phyloP scores from a whole-genome alignment of 305 asterid genomes.

The Solanum hybrid region DNA sequence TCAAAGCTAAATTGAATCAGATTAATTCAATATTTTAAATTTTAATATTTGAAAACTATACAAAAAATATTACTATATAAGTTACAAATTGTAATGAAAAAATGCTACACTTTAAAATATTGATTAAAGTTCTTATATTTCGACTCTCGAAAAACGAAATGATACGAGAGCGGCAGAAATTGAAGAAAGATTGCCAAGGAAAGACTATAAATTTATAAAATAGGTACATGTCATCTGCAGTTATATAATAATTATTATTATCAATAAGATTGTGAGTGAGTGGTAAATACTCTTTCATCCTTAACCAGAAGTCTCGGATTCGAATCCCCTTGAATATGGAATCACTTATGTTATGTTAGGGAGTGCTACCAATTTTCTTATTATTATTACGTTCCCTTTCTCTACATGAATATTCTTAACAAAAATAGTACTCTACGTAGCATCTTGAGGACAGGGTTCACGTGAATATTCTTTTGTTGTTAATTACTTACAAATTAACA shows the following conservation, averaged over 20 bases:
- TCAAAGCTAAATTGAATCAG: background rate
- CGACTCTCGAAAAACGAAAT: no score
- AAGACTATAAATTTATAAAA: background rate
- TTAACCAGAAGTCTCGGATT: fast-evolving
- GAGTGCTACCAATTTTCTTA: no score
- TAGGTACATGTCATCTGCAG: background rate
- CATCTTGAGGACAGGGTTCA: background rate
- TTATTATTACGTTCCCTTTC: background rate
- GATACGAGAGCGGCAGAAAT: no score
- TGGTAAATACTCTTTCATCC: fast-evolving
- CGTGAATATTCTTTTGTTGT: background rate
- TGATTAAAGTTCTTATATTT: no score
- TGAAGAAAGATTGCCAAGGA: background rate
- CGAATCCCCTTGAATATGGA: no score
- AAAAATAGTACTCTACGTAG: background rate
- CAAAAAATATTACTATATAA: no score
- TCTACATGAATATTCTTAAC: background rate
- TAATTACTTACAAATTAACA: background rate
- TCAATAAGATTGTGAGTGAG: no score
- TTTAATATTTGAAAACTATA: no score
- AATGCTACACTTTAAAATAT: background rate
- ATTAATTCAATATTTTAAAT: no score
- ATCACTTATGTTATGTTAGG: no score
- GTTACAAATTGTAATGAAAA: no score
- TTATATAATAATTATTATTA: no score